Percentiles rank a stretch among this genome's conserved stretches.
Conservation (phyloP, 148 eudicot genomes). For the Vaccinium darrowii region DNA sequence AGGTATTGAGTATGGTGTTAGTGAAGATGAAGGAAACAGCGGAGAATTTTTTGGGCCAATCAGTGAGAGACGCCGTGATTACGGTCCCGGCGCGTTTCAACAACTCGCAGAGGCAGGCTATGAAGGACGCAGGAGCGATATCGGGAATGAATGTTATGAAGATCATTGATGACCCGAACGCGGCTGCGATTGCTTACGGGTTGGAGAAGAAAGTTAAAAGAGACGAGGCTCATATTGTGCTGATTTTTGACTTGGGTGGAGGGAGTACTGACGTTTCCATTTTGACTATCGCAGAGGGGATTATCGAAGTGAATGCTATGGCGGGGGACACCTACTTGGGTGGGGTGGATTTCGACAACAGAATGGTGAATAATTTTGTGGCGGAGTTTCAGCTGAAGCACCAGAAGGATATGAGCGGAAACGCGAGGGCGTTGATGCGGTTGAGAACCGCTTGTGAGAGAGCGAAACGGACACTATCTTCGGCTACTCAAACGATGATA, state of each 20-base stretch:
- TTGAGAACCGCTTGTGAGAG: too few species aligned
- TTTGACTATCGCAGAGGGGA: neutral
- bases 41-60: neutral
- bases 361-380: neutral
- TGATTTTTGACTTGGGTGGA: neutral
- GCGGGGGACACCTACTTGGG: constrained; percentile 11
- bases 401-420: neutral
- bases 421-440: too few species aligned
- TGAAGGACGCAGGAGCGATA: neutral
- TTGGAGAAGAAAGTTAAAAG: neutral
- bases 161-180: neutral
- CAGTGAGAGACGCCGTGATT: neutral
- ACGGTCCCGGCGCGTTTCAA: constrained; percentile 1
- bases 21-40: neutral
- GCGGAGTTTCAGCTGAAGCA: constrained; percentile 3
- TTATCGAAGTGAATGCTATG: neutral
- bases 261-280: neutral
- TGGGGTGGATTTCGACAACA: neutral
- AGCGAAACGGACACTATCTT: too few species aligned
- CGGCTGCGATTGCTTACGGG: constrained; percentile 2
- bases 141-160: neutral
- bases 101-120: neutral
- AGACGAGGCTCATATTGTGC: neutral
- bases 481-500: too few species aligned
- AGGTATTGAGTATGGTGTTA: neutral